Evolutionary conservation across 805 yeast genomes (phyloP).

Genomic region (Hanseniaspora jakobsenii): DNA sequence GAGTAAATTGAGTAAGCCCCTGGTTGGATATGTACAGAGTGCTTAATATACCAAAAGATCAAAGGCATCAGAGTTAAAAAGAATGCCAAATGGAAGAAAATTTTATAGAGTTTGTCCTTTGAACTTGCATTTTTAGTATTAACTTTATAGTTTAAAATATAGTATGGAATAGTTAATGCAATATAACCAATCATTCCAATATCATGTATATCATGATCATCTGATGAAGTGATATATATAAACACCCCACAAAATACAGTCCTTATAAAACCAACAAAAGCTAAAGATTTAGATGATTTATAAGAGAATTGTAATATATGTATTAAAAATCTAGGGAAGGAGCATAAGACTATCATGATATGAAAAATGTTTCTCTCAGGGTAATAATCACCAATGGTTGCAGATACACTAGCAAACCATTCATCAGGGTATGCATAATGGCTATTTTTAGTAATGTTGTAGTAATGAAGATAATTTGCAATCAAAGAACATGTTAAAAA

Average conservation of each 20-base stretch:
- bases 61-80: slow-evolving; percentile 69
- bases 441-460: slow-evolving; percentile 79
- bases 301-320: slow-evolving; percentile 37
- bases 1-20: slow-evolving; percentile 97
- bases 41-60: slow-evolving; percentile 81
- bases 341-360: slow-evolving; percentile 76
- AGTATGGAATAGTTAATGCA: slow-evolving; percentile 86
- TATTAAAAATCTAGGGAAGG: slow-evolving; percentile 79
- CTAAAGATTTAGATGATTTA: slow-evolving; percentile 19
- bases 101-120: too few species aligned
- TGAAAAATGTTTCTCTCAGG: slow-evolving; percentile 93
- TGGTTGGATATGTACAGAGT: slow-evolving; percentile 70
- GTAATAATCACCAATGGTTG: slow-evolving; percentile 91
- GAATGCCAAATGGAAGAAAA: slow-evolving; percentile 45
- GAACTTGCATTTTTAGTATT: slow-evolving; percentile 37
- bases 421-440: slow-evolving; percentile 89
- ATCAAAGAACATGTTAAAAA: slow-evolving; percentile 62
- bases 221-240: slow-evolving; percentile 95
- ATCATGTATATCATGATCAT: slow-evolving; percentile 93
- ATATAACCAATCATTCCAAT: slow-evolving; percentile 88
- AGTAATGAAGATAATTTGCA: slow-evolving; percentile 68
- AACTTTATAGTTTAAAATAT: slow-evolving; percentile 38
- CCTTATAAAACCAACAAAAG: slow-evolving; percentile 59
- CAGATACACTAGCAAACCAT: slow-evolving; percentile 97
- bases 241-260: slow-evolving; percentile 97